Conservation (phyloP, 202 grass and related monocot species). For the Digitaria exilis region DNA sequence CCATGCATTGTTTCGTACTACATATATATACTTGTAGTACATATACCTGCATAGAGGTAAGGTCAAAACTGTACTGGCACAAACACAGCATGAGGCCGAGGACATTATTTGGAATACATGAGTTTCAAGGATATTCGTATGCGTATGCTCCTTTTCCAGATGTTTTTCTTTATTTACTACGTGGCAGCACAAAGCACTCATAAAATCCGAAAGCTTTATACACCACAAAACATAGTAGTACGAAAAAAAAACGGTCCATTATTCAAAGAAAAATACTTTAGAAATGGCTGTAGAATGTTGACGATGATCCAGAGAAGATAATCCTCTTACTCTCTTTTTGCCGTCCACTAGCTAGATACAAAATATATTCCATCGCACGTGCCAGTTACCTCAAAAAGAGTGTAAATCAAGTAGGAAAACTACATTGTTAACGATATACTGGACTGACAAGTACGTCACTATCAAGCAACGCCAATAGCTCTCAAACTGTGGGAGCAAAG, state of each 20-base stretch:
- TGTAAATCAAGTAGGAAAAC: conserved; percentile 10
- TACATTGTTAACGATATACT: conserved; percentile 11
- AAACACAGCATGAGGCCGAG: not conserved
- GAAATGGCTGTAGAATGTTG: not conserved
- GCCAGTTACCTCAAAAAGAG: conserved; percentile 3
- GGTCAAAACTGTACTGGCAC: conserved; percentile 24
- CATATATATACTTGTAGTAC: not conserved
- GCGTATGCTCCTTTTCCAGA: not conserved
- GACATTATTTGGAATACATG: not conserved
- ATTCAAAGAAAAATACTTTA: not conserved
- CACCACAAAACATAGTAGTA: not conserved
- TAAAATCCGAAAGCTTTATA: not conserved
- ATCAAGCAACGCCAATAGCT: conserved; percentile 26
- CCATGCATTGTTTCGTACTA: not conserved
- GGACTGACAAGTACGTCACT: conserved; percentile 12
- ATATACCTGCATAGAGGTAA: not conserved
- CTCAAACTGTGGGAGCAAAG: not conserved
- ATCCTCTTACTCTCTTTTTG: conserved; percentile 8
- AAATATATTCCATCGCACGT: conserved; percentile 34
- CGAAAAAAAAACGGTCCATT: not conserved
- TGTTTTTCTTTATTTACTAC: not conserved
- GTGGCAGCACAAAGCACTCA: not conserved
- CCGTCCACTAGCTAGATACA: conserved; percentile 24
- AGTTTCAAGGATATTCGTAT: not conserved
- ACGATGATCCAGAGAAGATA: not conserved